phyloP scores from a whole-genome alignment of 345 rosid species.

The Syzygium aromaticum region DNA sequence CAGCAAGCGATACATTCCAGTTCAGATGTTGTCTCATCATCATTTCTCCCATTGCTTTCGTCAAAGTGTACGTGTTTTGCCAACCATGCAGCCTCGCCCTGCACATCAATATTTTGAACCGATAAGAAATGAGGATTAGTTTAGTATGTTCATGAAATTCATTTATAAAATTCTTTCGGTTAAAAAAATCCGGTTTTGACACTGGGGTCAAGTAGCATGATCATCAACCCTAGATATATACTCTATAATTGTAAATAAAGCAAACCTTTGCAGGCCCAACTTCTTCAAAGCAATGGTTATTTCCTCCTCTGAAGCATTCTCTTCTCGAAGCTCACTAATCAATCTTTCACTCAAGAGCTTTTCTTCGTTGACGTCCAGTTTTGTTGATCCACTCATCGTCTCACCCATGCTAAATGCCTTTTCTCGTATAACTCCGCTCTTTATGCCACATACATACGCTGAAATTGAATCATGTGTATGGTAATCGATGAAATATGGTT shows the following conservation, averaged over 20 bases:
- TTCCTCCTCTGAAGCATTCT: not conserved
- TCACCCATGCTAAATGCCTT: slow-evolving; percentile 10
- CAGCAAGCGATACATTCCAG: slow-evolving; percentile 15
- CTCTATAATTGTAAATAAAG: not conserved
- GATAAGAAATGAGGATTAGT: too few species aligned
- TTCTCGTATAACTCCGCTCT: slow-evolving; percentile 8
- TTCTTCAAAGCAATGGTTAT: slow-evolving; percentile 12
- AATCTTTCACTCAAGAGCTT: not conserved
- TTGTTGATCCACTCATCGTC: slow-evolving; percentile 1
- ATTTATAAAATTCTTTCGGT: not conserved
- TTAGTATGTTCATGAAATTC: too few species aligned
- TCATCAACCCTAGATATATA: not conserved
- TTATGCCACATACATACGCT: slow-evolving; percentile 16
- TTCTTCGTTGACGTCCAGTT: slow-evolving; percentile 11
- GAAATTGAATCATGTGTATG: not conserved
- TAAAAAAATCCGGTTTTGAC: too few species aligned
- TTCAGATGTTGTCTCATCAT: slow-evolving; percentile 13
- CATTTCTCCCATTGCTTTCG: slow-evolving; percentile 45
- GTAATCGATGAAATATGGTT: not conserved
- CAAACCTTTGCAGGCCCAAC: slow-evolving; percentile 14
- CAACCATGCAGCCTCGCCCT: slow-evolving; percentile 32
- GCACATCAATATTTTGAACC: not conserved
- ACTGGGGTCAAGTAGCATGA: not conserved
- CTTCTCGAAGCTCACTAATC: not conserved
- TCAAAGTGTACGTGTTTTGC: slow-evolving; percentile 33